A percentile compares a stretch with the other conserved stretches of the same genome.
Evolutionary conservation across 495 filamentous ascomycete genomes (phyloP).

Genomic region (Tetracladium setigerum): DNA sequence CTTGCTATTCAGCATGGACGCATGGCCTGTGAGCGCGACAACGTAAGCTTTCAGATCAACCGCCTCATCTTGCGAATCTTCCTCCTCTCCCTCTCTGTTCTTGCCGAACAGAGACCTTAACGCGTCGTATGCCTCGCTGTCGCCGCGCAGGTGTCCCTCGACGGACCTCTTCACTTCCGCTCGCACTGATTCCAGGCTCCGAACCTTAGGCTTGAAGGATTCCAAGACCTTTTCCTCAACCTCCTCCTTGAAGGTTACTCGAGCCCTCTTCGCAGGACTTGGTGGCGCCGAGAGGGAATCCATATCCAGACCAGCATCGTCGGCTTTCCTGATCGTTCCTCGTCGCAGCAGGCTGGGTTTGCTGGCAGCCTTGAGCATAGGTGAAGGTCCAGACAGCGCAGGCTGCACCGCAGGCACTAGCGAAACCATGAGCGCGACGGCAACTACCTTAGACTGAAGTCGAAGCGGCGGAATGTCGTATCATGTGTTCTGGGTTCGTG

Average conservation of each 20-base stretch:
- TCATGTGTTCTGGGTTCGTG: no score
- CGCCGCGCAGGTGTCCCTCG: constrained; percentile 55
- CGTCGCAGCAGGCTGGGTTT: constrained; percentile 18
- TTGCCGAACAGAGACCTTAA: constrained; percentile 61
- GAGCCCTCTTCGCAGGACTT: constrained; percentile 49
- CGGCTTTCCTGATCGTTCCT: constrained; percentile 21
- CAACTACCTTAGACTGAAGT: background rate
- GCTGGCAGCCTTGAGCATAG: background rate
- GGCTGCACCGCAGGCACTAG: constrained; percentile 10
- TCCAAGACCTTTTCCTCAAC: constrained; percentile 54
- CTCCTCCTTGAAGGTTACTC: constrained; percentile 67
- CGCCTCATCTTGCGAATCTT: constrained; percentile 27
- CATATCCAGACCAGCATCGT: constrained; percentile 32
- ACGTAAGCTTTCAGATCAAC: constrained; percentile 60
- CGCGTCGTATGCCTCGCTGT: constrained; percentile 63
- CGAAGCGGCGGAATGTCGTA: no score
- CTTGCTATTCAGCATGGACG: constrained; percentile 59
- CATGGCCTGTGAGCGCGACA: constrained; percentile 67
- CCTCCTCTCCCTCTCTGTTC: constrained; percentile 31
- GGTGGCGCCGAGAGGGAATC: constrained; percentile 36
- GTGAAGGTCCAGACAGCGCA: background rate
- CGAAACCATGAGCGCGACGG: constrained; percentile 16
- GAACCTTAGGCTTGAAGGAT: constrained; percentile 28
- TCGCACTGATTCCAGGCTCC: constrained; percentile 43
- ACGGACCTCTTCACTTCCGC: constrained; percentile 70